These are phyloP conservation scores for Gamsiella multidivaricata DNA, from an alignment of 192 early-diverging fungal genomes.

Conservation along the genomic window DNA sequence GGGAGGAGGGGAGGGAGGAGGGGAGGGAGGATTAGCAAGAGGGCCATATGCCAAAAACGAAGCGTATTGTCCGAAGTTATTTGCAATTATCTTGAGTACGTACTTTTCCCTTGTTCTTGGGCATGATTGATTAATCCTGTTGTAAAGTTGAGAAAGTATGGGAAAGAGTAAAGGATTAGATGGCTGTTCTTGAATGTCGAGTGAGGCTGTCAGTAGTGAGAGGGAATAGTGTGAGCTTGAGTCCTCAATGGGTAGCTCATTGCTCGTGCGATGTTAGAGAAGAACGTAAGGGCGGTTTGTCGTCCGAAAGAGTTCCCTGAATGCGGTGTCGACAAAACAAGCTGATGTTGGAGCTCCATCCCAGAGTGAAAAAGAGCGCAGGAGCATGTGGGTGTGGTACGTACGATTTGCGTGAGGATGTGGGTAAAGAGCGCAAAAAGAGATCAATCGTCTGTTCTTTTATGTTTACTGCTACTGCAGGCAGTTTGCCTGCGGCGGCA, in stretches of 20 bases:
- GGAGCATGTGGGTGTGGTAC: not conserved
- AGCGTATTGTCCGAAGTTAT: not conserved
- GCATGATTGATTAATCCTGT: conserved; percentile 69
- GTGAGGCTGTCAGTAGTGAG: conserved; percentile 1
- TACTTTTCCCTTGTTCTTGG: conserved; percentile 98
- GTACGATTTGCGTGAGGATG: conserved; percentile 18
- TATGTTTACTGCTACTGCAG: conserved; percentile 10
- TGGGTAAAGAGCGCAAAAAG: conserved; percentile 12
- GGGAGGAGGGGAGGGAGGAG: not conserved
- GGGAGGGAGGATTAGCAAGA: not conserved
- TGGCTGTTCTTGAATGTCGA: not conserved
- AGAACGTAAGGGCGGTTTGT: no score
- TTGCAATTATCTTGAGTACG: not conserved
- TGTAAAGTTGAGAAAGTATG: conserved; percentile 7
- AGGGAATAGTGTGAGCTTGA: no score
- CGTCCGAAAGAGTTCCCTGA: no score
- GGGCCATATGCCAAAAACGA: not conserved
- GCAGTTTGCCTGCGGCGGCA: not conserved
- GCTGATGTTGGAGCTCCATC: no score
- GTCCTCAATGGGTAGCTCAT: no score
- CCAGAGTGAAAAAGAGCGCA: no score
- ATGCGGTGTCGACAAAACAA: no score
- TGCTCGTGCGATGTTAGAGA: no score
- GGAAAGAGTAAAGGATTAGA: not conserved
- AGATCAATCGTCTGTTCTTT: conserved; percentile 19